Evolutionary conservation across 805 yeast species (phyloP), one percentile per base, ranked within the genome.

Genomic region (Hanseniaspora nectarophila): DNA sequence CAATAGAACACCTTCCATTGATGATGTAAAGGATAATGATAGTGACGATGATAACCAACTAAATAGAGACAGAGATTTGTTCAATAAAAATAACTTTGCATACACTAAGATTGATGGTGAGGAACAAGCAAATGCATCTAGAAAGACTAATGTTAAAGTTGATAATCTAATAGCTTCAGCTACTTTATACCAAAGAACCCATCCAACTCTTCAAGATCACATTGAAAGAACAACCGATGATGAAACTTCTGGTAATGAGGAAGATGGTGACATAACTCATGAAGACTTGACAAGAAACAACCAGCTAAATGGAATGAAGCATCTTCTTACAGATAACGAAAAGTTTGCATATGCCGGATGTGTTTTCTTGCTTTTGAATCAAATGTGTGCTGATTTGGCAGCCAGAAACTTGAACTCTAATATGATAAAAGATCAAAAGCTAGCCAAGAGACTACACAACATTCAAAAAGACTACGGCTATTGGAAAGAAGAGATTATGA

Each of bases 271-370:
- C 43, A 26, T 56, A 26, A 61, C 61, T 2, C 58, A 58, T 29
- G 59, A 60, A 20, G 74, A 73, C 21, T 58, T 69, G 13, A 70
- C 65, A 20, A 61, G 67, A 8, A 64, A 62, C 20, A 57, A 60
- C 46, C 94, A 89, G 53, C 69, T 92, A 56, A 77, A 78, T 51
- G 76, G 90, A 1, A 92, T 97, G 5, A 86, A 81, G 63, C 76
- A 79, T 23, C 76, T 92, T 77, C 72, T 92, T 15, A 73, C 80
- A 7, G 97, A 87, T 16, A 72, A 82, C 15, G 96, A 92, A 64
- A 82, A 85, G 60, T 82, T 89, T 56, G 97, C 97, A 2, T 92
- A 92, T 62, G 84, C 85, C 6, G 97, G 96, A 0, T 72, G 90
- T 9, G 80, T 83, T 8, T 82, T 85, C 58, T 74, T 92, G 33